Percentiles rank a stretch among this genome's conserved stretches.
phyloP scores from a whole-genome alignment of 2,329 filamentous ascomycete genomes.

The Botrytis medusae region DNA sequence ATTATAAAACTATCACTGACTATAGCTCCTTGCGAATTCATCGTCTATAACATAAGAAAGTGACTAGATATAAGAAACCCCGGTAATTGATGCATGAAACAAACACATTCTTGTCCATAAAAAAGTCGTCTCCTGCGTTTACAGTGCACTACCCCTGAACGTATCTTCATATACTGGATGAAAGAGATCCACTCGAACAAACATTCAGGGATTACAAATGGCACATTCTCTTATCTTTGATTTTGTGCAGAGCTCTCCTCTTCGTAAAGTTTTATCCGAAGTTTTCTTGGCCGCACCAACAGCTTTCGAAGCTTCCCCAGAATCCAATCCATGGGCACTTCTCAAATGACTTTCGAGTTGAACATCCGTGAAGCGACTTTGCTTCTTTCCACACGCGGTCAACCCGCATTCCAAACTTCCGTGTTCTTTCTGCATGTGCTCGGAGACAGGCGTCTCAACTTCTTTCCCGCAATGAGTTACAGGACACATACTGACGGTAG shows the following conservation, averaged over 20 bases:
- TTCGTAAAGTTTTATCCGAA: background rate
- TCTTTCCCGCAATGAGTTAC: background rate
- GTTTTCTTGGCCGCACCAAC: background rate
- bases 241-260: background rate
- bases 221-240: background rate
- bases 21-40: background rate
- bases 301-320: background rate
- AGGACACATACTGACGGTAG: background rate
- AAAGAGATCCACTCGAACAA: background rate
- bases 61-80: background rate
- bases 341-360: background rate
- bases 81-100: background rate
- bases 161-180: background rate
- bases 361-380: background rate
- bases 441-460: background rate
- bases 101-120: background rate
- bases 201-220: background rate
- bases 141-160: background rate
- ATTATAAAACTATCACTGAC: background rate
- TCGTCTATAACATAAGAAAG: background rate
- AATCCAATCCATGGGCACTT: background rate
- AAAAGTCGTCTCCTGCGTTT: background rate
- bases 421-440: conserved; percentile 16
- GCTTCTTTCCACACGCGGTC: background rate
- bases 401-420: conserved; percentile 11